Percentiles rank a stretch among this genome's conserved stretches.
Conservation (phyloP, 176 grass and related monocot species). For the Avena atlantica region DNA sequence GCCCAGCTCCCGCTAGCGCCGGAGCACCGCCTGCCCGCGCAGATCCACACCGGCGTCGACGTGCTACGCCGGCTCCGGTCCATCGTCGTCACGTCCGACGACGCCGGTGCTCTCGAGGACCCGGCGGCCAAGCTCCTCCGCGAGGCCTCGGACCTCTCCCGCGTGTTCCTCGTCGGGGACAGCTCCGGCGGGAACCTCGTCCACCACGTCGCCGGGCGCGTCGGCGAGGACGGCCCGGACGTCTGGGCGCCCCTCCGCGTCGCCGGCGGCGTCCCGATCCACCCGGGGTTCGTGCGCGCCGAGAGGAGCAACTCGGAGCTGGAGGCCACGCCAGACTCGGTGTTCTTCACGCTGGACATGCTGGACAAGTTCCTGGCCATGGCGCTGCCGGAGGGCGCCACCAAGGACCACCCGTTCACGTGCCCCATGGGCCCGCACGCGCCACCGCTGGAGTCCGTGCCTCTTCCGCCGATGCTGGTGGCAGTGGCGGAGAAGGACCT, state of each 20-base stretch:
- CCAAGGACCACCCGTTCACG: conserved; percentile 81
- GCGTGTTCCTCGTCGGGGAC: conserved; percentile 85
- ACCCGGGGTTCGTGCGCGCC: conserved; percentile 83
- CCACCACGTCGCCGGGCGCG: conserved; percentile 56
- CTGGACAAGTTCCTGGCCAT: conserved; percentile 70
- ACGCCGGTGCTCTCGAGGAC: background rate
- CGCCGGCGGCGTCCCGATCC: conserved; percentile 69
- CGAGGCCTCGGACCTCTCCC: conserved; percentile 54
- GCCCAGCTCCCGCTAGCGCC: conserved; percentile 74
- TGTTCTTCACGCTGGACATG: conserved; percentile 92
- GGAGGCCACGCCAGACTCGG: conserved; percentile 47
- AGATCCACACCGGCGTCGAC: conserved; percentile 51
- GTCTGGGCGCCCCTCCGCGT: conserved; percentile 61
- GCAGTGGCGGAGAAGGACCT: conserved; percentile 72
- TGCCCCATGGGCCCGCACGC: conserved; percentile 82
- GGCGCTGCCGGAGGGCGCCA: conserved; percentile 1
- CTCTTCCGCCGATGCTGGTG: conserved; percentile 68
- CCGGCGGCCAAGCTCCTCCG: conserved; percentile 47
- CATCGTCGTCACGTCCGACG: conserved; percentile 29
- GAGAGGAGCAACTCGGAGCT: conserved; percentile 76
- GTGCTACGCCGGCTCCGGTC: conserved; percentile 63
- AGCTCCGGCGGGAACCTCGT: conserved; percentile 88
- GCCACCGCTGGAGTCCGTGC: conserved; percentile 59
- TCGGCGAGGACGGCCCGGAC: conserved; percentile 10
- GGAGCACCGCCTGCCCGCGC: conserved; percentile 63